Evolutionary conservation across 257 asterid genomes (phyloP), one percentile per base, ranked within the genome.

Genomic region (Przewalskia tangutica): DNA sequence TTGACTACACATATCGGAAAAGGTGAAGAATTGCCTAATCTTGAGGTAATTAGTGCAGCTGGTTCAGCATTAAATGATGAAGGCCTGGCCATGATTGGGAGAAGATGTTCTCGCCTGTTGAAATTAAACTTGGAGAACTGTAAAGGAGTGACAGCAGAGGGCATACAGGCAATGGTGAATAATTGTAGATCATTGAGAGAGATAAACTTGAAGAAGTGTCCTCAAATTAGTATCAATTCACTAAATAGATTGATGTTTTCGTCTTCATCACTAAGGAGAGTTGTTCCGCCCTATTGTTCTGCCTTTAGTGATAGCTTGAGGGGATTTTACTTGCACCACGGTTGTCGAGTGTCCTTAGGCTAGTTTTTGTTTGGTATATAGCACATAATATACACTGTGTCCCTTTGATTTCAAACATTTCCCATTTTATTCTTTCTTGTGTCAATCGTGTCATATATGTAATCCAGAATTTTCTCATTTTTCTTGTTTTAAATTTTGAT

Each of bases 271-370:
- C 70, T 84, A 46, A 66, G 77, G 82, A 84, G 79, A 73, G 82
- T 84, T 14, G 65, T 76, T n/a, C 81, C 77, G 8, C 84, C 86
- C 23, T 32, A 56, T 34, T 51, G 51, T 36, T 38, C 77, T 73
- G 73, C 66, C 9, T 46, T 80, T 36, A 71, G 66, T 51, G 77
- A 80, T 23, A 36, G 55, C 42, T 68, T 70, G 86, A 81, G 8
- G 81, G 59, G 36, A 40, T n/a, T 84, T 64, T 81, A 53, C 77
- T 64, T 80, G 79, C 82, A 48, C 65, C 86, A 84, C 44, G 86
- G 86, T 38, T 48, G 78, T 71, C 44, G 48, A 53, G 55, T 80
- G 46, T 75, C 36, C 46, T 84, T 32, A 4, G 51, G 81, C 23
- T 67, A 64, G 77, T 14, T 42, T 16, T 46, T 64, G 14, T 12